Conservation (phyloP, 106 monocot genomes). For the Gastrodia elata region DNA sequence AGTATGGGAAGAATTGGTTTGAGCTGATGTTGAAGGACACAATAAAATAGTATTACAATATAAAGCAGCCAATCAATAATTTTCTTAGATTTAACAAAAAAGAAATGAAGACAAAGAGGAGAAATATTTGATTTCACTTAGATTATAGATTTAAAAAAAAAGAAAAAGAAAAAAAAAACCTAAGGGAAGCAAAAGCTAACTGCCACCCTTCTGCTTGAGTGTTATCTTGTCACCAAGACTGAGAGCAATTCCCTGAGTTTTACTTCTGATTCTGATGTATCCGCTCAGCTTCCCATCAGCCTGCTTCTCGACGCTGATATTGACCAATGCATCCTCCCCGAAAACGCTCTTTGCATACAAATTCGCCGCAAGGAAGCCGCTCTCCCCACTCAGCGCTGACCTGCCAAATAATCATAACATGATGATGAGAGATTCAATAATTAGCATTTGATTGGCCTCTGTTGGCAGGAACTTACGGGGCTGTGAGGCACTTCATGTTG, state of each 20-base stretch:
- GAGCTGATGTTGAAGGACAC: no score
- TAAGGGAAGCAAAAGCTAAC: conserved; percentile 7
- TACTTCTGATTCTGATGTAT: conserved; percentile 90
- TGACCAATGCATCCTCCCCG: conserved; percentile 90
- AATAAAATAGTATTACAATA: no score
- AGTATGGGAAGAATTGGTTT: no score
- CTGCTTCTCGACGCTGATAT: conserved; percentile 79
- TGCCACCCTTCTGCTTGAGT: conserved; percentile 75
- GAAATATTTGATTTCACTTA: no score
- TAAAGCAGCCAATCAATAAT: no score
- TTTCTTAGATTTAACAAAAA: no score
- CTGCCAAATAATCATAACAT: conserved; percentile 29
- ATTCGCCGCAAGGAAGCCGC: conserved; percentile 87
- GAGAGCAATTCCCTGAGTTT: conserved; percentile 91
- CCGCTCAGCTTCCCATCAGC: conserved; percentile 79
- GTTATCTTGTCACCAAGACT: conserved; percentile 97
- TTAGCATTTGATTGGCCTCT: not conserved
- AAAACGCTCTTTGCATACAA: conserved; percentile 94
- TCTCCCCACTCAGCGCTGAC: conserved; percentile 80
- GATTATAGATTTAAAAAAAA: no score
- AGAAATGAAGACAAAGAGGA: no score
- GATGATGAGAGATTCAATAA: no score
- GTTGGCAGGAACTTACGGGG: conserved; percentile 45
- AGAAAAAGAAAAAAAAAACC: no score
- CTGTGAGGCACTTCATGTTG: conserved; percentile 93